Base-by-base conservation (phyloP, 192 early-diverging fungal species). In the Funneliformis mosseae region DNA sequence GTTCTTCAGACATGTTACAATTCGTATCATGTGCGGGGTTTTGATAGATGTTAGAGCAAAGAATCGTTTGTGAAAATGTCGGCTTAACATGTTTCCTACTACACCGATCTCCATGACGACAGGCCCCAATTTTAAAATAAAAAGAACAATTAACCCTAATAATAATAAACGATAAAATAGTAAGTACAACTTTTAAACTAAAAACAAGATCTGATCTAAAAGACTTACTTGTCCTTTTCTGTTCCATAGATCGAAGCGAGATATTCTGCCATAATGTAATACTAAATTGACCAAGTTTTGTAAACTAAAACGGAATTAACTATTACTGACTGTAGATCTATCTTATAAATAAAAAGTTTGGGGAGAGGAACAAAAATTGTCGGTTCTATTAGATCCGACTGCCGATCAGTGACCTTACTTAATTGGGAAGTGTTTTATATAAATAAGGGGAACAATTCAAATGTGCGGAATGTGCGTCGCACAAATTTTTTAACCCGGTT, bases 121-220 rank as follows among this genome's bases (percentile, higher is more conserved):
- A 99, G 46, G 98, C 97, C 41, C 98, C 98, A 70, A 98, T 99
- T 89, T 99, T 98, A 91, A 97, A 96, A 91, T 99, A 99, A 82
- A 98, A 99, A 61, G 95, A 96, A 87, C 98, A 99, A 83, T 99
- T 96, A 78, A 99, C 97, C 76, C 91, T 94, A 48, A 23, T 23
- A 28, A 66, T 69, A 45, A 18, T 11, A 45, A n/a, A n/a, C n/a
- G n/a, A 74, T 25, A 55, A 5, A 41, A 27, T 9, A 55, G 18
- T 55, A 6, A 55, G 50, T 21, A 55, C 18, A 55, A 4, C 0
- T 21, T 21, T 7, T 27, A n/a, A 69, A 33, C 25, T 11, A 45
- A 9, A 78, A 62, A 27, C 8, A 18, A 39, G 11, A 48, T 38
- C 73, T 5, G 21, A 8, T 70, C 0, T n/a, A 43, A 43, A 9